A percentile compares a stretch with the other conserved stretches of the same genome.
phyloP scores from a whole-genome alignment of 2,329 filamentous ascomycete species.

The Drechslerella dactyloides region DNA sequence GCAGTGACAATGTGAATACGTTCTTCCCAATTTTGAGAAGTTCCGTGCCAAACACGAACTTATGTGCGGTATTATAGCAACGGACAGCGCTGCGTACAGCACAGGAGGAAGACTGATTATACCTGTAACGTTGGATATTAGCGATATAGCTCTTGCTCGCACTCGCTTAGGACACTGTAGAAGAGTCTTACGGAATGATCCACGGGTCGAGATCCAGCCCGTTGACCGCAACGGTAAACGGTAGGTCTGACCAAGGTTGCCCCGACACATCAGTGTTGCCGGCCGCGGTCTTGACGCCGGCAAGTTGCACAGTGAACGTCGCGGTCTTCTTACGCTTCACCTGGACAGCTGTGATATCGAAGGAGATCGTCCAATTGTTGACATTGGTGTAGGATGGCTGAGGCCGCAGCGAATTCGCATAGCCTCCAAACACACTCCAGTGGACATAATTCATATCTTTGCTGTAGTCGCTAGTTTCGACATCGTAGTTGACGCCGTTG shows the following conservation, averaged over 20 bases:
- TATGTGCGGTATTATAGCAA: slow-evolving; percentile 69
- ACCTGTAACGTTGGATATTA: slow-evolving; percentile 56
- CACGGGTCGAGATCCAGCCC: slow-evolving; percentile 60
- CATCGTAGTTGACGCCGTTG: slow-evolving; percentile 65
- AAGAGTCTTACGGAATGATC: slow-evolving; percentile 63
- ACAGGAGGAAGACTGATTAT: slow-evolving; percentile 60
- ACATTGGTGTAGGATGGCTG: slow-evolving; percentile 59
- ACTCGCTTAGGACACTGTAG: too few species aligned
- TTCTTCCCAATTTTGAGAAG: slow-evolving; percentile 65
- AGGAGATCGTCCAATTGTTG: slow-evolving; percentile 68
- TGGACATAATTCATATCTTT: slow-evolving; percentile 70
- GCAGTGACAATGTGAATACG: slow-evolving; percentile 66
- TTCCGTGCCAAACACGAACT: slow-evolving; percentile 65
- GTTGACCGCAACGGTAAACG: slow-evolving; percentile 63
- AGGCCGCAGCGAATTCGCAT: slow-evolving; percentile 61
- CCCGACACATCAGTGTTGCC: slow-evolving; percentile 69
- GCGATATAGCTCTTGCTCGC: not conserved
- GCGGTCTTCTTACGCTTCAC: slow-evolving; percentile 61
- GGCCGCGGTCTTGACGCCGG: slow-evolving; percentile 68
- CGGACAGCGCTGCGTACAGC: slow-evolving; percentile 67
- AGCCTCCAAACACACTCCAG: slow-evolving; percentile 70
- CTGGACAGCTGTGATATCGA: slow-evolving; percentile 61
- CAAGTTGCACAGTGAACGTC: slow-evolving; percentile 69
- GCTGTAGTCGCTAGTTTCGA: slow-evolving; percentile 63
- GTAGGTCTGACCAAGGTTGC: slow-evolving; percentile 64